Base-by-base conservation (phyloP, 2,329 filamentous ascomycete species). In the Ophiostoma sp. region DNA sequence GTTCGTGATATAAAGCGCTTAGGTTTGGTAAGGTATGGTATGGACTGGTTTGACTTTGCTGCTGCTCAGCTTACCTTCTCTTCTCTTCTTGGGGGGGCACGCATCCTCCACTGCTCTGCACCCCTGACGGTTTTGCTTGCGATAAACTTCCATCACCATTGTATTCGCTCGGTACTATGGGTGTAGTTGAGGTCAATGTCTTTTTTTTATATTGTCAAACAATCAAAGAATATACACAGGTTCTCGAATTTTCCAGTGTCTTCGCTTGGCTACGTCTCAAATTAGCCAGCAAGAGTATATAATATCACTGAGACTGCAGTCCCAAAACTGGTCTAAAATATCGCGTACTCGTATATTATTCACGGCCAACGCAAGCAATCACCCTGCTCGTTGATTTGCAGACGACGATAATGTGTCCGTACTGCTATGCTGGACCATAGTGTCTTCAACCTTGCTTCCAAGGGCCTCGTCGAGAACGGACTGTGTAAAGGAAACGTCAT, bases 401-500 rank as follows among this genome's bases (percentile, higher is more conserved):
- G 67, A 68, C 16, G 67, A 70, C 36, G 69, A 66, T 60, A 70
- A 58, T 7, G 64, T 58, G 44, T 70, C 69, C 2, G 47, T 64
- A n/a, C 58, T 66, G 64, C 65, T 68, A 5, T 60, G 49, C 16
- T 66, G 64, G 0, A 70, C 45, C 16, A 67, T 52, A 1, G 70
- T 68, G 66, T 70, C 69, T 44, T 72, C 70, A 40, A 73, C 71
- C 7, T 71, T 71, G 58, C 72, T 73, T 18, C 67, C 70, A 6
- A 73, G 67, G 0, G 72, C 72, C 49, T 73, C 72, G 55, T 73
- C 72, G 9, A 73, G 67, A 2, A 71, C 72, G 1, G 72, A 73
- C 67, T 73, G 72, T 3, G 72, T 73, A n/a, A 73, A 69, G 0
- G 72, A 73, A 4, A 72, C 71, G 16, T 73, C 72, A 76, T 94